These are phyloP conservation scores for Tubosaeta brunneosetosa DNA, from an alignment of 768 basidiomycete genomes.

Conservation along the genomic window DNA sequence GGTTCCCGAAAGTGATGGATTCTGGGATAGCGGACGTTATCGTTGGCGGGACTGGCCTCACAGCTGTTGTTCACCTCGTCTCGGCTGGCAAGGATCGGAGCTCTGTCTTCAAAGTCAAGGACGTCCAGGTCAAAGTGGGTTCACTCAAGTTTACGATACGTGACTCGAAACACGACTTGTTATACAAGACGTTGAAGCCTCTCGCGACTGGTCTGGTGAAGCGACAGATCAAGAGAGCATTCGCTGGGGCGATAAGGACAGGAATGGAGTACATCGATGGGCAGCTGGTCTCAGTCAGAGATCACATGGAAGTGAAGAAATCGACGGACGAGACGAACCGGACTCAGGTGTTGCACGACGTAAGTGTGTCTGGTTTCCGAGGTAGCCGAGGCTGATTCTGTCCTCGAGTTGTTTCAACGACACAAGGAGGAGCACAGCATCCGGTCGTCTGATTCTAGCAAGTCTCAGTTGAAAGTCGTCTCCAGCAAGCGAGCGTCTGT, in stretches of 20 bases:
- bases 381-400: neutral
- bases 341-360: slow-evolving; percentile 56
- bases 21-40: slow-evolving; percentile 83
- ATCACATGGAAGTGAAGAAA: slow-evolving; percentile 66
- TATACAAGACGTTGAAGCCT: slow-evolving; percentile 82
- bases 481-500: slow-evolving; percentile 66
- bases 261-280: slow-evolving; percentile 86
- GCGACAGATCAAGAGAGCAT: slow-evolving; percentile 56
- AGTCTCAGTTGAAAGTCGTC: slow-evolving; percentile 79
- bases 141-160: slow-evolving; percentile 86
- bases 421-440: slow-evolving; percentile 46
- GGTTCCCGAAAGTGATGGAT: slow-evolving; percentile 75
- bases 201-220: slow-evolving; percentile 82
- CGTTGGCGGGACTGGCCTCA: slow-evolving; percentile 79
- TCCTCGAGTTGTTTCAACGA: slow-evolving; percentile 50
- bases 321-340: slow-evolving; percentile 36
- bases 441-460: slow-evolving; percentile 35
- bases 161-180: slow-evolving; percentile 83
- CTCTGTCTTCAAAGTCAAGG: slow-evolving; percentile 69
- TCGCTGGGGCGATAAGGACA: slow-evolving; percentile 65
- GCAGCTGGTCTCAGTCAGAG: slow-evolving; percentile 84
- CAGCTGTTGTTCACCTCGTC: slow-evolving; percentile 57
- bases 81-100: slow-evolving; percentile 57
- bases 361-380: slow-evolving; percentile 22
- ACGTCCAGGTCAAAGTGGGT: slow-evolving; percentile 77